These are phyloP conservation scores for Paraglomus occultum DNA, from an alignment of 192 early-diverging fungal genomes.

Conservation along the genomic window DNA sequence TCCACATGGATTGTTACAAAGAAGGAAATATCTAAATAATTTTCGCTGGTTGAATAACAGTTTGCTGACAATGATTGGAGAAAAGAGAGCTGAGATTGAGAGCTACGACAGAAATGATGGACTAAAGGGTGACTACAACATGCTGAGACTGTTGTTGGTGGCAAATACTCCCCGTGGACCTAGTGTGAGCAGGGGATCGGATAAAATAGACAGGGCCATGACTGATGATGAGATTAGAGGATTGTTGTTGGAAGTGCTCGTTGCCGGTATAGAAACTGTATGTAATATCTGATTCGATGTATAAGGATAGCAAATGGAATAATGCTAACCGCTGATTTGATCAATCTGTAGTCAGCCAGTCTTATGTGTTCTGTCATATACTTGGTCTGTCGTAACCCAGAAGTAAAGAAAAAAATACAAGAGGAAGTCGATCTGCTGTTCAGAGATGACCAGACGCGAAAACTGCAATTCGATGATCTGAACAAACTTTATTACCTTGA, in stretches of 20 bases:
- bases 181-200: not conserved
- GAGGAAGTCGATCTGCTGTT: constrained; percentile 14
- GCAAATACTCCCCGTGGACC: constrained; percentile 16
- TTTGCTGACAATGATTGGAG: not conserved
- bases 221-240: constrained; percentile 19
- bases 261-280: constrained; percentile 22
- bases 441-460: not conserved
- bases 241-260: constrained; percentile 11
- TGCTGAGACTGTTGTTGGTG: constrained; percentile 19
- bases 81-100: constrained; percentile 21
- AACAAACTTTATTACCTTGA: constrained; percentile 25
- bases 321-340: not conserved
- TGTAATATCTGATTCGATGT: not conserved
- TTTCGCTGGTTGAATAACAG: not conserved
- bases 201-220: constrained; percentile 3
- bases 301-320: not conserved
- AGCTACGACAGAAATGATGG: not conserved
- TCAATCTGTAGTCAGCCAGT: constrained; percentile 9
- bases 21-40: constrained; percentile 2
- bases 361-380: constrained; percentile 23
- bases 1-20: not conserved
- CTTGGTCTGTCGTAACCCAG: constrained; percentile 3
- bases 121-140: constrained; percentile 3
- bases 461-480: constrained; percentile 4
- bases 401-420: constrained; percentile 7